These are phyloP conservation scores for Anthostomella pinea DNA, from an alignment of 2,329 filamentous ascomycete genomes.

Conservation along the genomic window DNA sequence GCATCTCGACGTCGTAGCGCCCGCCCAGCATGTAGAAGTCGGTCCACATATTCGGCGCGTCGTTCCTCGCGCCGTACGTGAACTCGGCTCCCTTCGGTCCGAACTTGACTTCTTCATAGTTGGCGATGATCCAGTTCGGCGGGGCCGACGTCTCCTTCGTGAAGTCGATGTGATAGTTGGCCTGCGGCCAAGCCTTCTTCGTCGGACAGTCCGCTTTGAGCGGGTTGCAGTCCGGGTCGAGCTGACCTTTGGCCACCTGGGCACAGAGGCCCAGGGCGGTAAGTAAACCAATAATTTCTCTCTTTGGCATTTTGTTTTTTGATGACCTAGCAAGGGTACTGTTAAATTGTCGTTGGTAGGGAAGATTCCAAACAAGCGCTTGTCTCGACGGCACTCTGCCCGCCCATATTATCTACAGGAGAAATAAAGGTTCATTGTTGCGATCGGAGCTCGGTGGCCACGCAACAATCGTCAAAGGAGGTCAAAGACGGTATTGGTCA, in stretches of 20 bases:
- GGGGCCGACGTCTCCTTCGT: conserved; percentile 25
- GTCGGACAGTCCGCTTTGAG: conserved; percentile 25
- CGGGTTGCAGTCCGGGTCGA: conserved; percentile 31
- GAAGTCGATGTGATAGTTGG: conserved; percentile 31
- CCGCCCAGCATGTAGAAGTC: conserved; percentile 33
- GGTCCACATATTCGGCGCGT: conserved; percentile 32
- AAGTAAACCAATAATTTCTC: conserved; percentile 22
- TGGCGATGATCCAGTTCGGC: conserved; percentile 25
- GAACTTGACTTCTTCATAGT: conserved; percentile 26
- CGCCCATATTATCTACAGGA: conserved; percentile 20
- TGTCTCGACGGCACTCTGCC: conserved; percentile 4
- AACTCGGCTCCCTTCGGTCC: conserved; percentile 29
- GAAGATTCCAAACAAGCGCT: conserved; percentile 1
- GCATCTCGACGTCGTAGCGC: conserved; percentile 32
- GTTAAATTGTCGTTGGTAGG: conserved; percentile 15
- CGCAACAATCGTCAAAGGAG: conserved; percentile 26
- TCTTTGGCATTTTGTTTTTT: conserved; percentile 25
- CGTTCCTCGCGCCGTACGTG: conserved; percentile 26
- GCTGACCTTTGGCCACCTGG: conserved; percentile 24
- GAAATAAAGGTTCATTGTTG: conserved; percentile 32
- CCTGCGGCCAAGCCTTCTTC: conserved; percentile 25
- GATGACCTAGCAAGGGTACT: conserved; percentile 17
- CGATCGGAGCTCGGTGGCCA: conserved; percentile 7
- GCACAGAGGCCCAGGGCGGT: conserved; percentile 22
- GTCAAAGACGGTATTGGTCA: conserved; percentile 17